These are phyloP conservation scores for Xylaria sp. DNA, from an alignment of 2,329 filamentous ascomycete species.

Conservation along the genomic window DNA sequence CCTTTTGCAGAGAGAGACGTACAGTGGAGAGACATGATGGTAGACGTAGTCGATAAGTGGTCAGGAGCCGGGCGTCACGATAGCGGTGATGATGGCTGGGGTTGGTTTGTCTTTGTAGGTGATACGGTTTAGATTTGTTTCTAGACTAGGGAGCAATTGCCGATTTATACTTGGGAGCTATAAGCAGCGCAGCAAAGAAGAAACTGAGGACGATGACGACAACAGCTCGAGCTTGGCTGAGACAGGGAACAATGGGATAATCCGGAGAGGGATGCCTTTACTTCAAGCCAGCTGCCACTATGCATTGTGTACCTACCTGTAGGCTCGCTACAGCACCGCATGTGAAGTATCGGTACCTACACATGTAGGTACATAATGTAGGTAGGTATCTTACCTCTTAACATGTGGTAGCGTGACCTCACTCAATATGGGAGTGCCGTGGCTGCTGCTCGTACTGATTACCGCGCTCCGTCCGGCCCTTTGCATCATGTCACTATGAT, in stretches of 20 bases:
- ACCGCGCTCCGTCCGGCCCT: too few species aligned
- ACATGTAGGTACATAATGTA: too few species aligned
- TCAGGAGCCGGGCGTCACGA: not conserved
- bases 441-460: too few species aligned
- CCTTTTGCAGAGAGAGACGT: conserved; percentile 47
- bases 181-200: conserved; percentile 20
- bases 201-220: conserved; percentile 37
- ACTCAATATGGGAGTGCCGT: not conserved
- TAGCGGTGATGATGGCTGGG: not conserved
- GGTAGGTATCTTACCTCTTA: too few species aligned
- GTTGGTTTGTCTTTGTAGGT: conserved; percentile 28
- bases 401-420: not conserved
- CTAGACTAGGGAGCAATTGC: conserved; percentile 12
- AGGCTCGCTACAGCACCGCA: too few species aligned
- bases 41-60: conserved; percentile 29
- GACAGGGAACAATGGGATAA: conserved; percentile 39
- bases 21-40: conserved; percentile 71
- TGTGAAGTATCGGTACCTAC: too few species aligned
- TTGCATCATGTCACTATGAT: conserved; percentile 19
- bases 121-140: conserved; percentile 9
- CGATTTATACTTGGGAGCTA: conserved; percentile 33
- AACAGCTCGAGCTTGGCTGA: conserved; percentile 24
- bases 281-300: too few species aligned
- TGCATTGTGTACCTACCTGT: too few species aligned
- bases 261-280: conserved; percentile 13